A percentile compares a stretch with the other conserved stretches of the same genome.
These are phyloP conservation scores for Boletus reticuloceps DNA, from an alignment of 768 basidiomycete genomes.

Conservation along the genomic window DNA sequence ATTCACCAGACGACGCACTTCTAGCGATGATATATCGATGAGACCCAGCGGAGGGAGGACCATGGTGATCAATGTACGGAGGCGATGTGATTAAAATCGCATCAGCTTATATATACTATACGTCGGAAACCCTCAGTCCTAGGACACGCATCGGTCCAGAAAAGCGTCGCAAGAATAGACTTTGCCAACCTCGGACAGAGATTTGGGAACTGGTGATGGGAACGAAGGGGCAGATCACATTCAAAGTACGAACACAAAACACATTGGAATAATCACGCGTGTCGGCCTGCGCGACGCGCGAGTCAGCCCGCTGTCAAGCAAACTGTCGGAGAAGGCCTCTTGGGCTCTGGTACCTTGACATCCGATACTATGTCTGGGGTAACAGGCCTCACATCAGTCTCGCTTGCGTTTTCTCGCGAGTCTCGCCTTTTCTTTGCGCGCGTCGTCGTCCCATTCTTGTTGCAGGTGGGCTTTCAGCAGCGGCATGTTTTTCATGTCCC, in stretches of 20 bases:
- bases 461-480: slow-evolving; percentile 71
- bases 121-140: background rate
- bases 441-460: slow-evolving; percentile 63
- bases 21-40: background rate
- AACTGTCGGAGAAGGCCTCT: slow-evolving; percentile 8
- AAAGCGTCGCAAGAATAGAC: slow-evolving; percentile 20
- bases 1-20: slow-evolving; percentile 30
- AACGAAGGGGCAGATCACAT: slow-evolving; percentile 6
- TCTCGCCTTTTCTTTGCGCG: slow-evolving; percentile 40
- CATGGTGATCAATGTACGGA: background rate
- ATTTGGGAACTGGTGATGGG: background rate
- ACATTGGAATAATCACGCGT: background rate
- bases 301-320: slow-evolving; percentile 1
- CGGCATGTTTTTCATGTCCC: slow-evolving; percentile 67
- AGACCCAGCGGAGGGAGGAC: background rate
- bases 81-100: background rate
- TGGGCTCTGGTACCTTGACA: slow-evolving; percentile 9
- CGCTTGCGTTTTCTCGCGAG: slow-evolving; percentile 41
- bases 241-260: background rate
- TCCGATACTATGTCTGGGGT: background rate
- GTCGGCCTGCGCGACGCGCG: background rate
- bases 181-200: background rate
- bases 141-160: background rate
- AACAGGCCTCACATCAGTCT: background rate
- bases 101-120: background rate